phyloP scores from a whole-genome alignment of 352 stramenopile genomes.

The Pythium sp. region DNA sequence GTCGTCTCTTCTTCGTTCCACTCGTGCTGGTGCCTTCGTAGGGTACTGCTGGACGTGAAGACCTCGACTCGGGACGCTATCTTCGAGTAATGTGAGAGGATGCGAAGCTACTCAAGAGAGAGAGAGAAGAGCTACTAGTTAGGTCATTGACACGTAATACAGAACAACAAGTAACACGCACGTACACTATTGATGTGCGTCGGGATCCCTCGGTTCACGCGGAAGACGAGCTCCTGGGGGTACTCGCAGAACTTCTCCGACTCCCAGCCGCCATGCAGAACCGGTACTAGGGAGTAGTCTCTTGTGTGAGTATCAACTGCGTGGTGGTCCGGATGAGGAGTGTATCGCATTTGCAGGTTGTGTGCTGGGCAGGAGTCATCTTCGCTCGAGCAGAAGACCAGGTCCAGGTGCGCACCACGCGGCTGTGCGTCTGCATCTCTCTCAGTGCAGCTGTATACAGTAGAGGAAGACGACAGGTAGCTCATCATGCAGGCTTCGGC shows the following conservation, averaged over 20 bases:
- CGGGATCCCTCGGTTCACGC: conserved; percentile 30
- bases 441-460: background rate
- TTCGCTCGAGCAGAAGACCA: conserved; percentile 37
- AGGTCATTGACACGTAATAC: background rate
- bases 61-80: conserved; percentile 51
- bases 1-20: background rate
- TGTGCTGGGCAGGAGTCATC: conserved; percentile 22
- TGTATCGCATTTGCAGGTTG: conserved; percentile 14
- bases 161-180: background rate
- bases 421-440: background rate
- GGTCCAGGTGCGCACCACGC: conserved; percentile 23
- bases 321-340: background rate
- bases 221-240: conserved; percentile 52
- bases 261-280: conserved; percentile 27
- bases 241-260: conserved; percentile 65
- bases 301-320: background rate
- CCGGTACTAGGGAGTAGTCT: background rate
- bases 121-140: background rate
- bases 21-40: no score
- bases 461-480: background rate
- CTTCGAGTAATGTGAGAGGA: conserved; percentile 40
- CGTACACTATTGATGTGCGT: conserved; percentile 19
- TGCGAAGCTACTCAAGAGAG: conserved; percentile 20
- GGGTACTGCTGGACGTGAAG: conserved; percentile 22
- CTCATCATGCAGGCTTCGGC: background rate